Evolutionary conservation across 306 rosid species (phyloP), one percentile per base, ranked within the genome.

Genomic region (Mimosa bimucronata): DNA sequence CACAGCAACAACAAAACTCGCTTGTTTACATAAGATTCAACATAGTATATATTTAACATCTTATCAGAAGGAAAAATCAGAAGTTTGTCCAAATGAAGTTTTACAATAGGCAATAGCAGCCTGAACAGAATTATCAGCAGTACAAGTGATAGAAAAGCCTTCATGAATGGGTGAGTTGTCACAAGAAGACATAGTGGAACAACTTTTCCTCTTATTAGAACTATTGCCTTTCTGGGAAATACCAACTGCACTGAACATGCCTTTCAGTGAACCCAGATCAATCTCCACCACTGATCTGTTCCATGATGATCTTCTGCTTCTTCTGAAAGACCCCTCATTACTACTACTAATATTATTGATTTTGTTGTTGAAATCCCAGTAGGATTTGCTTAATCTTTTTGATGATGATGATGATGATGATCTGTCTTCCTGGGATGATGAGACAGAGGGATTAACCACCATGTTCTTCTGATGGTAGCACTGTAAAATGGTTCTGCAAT

Each of bases 81-180:
- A 79, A 11, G 80, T 31, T 44, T 83, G 85, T 14, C 83, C 78
- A 40, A 81, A 66, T 74, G 91, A 90, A 75, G 76, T 82, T 50
- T 90, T 90, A 68, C 94, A 90, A 64, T 90, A 87, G 26, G 90
- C 86, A 85, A 90, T 83, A 73, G 94, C 90, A n/a, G 89, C 84
- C 75, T 86, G 88, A 82, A 90, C 80, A 16, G 88, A 86, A 52
- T 41, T 85, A 6, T 90, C 87, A 77, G 48, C 6, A 77, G 48
- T 11, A 7, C 83, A 11, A 67, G 46, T 75, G 18, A 77, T n/a
- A 28, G 84, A 66, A 75, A 77, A 77, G 6, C 77, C 84, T 75
- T 76, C 40, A 77, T 87, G 91, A 65, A 84, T 48, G 19, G 94
- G 94, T 18, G 94, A 82, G 6, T 76, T 80, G 76, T 82, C 53